Evolutionary conservation across 306 rosid genomes (phyloP), one percentile per base, ranked within the genome.

Genomic region (Quillaja saponaria): DNA sequence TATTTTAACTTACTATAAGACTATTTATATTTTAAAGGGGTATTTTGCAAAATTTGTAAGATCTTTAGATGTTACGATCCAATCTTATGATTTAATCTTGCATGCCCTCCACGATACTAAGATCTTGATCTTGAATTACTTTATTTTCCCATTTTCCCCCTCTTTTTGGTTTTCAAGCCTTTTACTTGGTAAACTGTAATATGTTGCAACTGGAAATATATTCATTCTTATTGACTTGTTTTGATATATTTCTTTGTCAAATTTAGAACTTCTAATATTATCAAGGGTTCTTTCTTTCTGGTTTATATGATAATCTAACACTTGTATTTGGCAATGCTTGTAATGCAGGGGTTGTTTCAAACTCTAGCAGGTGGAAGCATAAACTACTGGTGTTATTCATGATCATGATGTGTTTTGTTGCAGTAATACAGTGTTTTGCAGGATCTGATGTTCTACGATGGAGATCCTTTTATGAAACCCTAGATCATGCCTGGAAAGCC

Each of bases 391-490:
- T 63, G 39, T 55, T 51, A 8, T 87, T 85, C 81, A 55, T 81
- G 55, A 47, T 65, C 56, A 48, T 73, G 25, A 66, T 72, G 67
- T 83, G 82, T 66, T 72, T 73, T 38, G 68, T 84, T 7, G 69
- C 86, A 54, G 12, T 91, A 13, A 64, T 69, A 8, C 97, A 87
- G 67, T 91, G 87, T 69, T 85, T 85, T 38, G 52, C 74, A 0
- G 96, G 97, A 47, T 55, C 81, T 17, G 89, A 91, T 76, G 82
- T 91, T 74, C 72, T 87, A 40, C 78, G 64, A 67, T 87, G 97
- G 97, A 81, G 97, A 78, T 83, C 96, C 21, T 91, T 76, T 71
- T 91, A 91, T 63, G 71, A 80, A 63, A 69, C 91, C 40, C 83
- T 81, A 68, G 87, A 85, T 70, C 63, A 63, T 74, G 96, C 95